phyloP scores from a whole-genome alignment of 2,329 filamentous ascomycete species.

The Ceratocystis diversiconidia region DNA sequence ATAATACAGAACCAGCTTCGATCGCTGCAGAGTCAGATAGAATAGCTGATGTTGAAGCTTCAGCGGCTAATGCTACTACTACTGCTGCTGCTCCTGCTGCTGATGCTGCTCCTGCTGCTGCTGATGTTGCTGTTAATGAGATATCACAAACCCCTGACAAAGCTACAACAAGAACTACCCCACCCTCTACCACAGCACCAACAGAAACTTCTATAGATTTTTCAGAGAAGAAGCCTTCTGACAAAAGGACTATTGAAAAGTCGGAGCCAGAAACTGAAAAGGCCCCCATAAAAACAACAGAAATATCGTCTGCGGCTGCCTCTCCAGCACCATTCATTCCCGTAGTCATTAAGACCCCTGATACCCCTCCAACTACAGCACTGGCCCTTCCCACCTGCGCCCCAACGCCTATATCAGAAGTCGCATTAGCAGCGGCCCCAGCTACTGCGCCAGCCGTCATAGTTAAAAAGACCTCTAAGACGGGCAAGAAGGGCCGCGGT shows the following conservation, averaged over 20 bases:
- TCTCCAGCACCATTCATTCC: neutral
- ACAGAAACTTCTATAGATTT: neutral
- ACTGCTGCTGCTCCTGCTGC: neutral
- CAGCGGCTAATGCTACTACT: neutral
- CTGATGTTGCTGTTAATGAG: neutral
- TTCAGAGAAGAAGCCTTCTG: neutral
- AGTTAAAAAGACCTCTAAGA: slow-evolving; percentile 47
- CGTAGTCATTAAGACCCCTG: neutral
- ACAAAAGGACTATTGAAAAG: neutral
- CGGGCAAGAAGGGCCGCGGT: slow-evolving; percentile 52
- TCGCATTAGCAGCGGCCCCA: slow-evolving; percentile 29
- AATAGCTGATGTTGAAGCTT: neutral
- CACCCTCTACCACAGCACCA: neutral
- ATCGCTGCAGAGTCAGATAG: neutral
- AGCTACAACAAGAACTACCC: neutral
- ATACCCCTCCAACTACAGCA: slow-evolving; percentile 26
- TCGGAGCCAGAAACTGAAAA: slow-evolving; percentile 36
- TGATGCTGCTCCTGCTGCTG: neutral
- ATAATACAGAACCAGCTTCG: neutral
- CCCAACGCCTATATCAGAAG: slow-evolving; percentile 20
- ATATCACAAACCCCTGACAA: neutral
- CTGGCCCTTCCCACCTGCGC: slow-evolving; percentile 31
- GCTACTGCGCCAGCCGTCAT: slow-evolving; percentile 27
- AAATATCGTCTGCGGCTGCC: neutral
- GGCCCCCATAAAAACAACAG: slow-evolving; percentile 29